Evolutionary conservation across 1,284 basidiomycete genomes (phyloP), one percentile per base, ranked within the genome.

Genomic region (Stygiomarasmius scandens): DNA sequence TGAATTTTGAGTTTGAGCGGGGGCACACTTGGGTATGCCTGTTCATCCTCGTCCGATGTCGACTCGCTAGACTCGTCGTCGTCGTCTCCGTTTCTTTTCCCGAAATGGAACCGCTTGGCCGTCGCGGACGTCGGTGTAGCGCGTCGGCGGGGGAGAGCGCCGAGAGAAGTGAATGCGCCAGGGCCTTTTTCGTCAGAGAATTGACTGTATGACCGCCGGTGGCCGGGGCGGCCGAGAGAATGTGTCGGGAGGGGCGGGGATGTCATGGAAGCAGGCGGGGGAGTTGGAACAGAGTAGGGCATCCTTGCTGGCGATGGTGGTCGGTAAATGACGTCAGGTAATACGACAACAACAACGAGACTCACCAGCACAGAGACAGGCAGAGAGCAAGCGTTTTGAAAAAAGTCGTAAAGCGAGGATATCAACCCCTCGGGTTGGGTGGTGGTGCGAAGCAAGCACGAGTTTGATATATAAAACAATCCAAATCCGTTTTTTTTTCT

Each of bases 131-230:
- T 27, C 41, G 64, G 73, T 34, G 55, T 45, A 0, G 56, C 50
- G 1, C 63, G 66, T 53, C 79, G 71, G n/a, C 77, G 76, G 27
- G 86, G 85, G 52, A 86, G 77, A 44, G 69, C 61, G 19, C 77
- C 74, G 51, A 87, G 74, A 12, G 81, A 73, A 22, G 73, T 73
- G 61, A 86, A 85, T 14, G 85, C 77, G 62, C 83, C 83, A 11
- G 76, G 73, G 25, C 79, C 78, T 41, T 68, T 72, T 62, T 82
- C 80, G 48, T 77, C 74, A 44, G 75, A 76, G 69, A 78, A 81
- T 20, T 34, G 34, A 29, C 47, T 19, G 14, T 72, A 76, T 12
- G 74, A 70, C 36, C 79, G 76, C 50, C 73, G 69, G 60, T 77
- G 78, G 51, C 71, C 67, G 6, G 72, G 66, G 36, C 76, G 67